These are phyloP conservation scores for Raphidocelis subcapitata DNA, from an alignment of 139 green algal genomes.

Conservation along the genomic window DNA sequence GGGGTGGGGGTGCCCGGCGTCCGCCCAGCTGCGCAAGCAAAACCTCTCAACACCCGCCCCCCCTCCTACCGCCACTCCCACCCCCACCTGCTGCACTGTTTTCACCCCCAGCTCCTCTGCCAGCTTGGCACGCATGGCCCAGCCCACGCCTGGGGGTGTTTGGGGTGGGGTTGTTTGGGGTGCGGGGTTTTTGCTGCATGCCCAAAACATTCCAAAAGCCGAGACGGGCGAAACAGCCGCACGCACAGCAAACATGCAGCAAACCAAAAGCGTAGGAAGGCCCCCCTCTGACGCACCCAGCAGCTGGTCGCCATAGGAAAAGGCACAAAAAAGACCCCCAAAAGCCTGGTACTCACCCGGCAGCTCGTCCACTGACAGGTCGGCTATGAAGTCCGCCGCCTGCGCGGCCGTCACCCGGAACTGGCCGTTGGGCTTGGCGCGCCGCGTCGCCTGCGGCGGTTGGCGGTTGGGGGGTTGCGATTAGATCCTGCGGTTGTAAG, in stretches of 20 bases:
- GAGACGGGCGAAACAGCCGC: no score
- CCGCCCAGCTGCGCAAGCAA: no score
- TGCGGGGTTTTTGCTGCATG: no score
- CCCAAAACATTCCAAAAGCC: no score
- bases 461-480: no score
- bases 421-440: constrained; percentile 86
- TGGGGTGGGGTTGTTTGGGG: no score
- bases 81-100: constrained; percentile 48
- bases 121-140: not conserved
- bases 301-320: not conserved
- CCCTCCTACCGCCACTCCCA: constrained; percentile 61
- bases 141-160: not conserved
- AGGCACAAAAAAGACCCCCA: no score
- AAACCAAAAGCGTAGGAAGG: no score
- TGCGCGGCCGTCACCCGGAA: constrained; percentile 37
- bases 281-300: not conserved
- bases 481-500: no score
- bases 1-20: no score
- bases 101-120: constrained; percentile 48
- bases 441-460: constrained; percentile 66
- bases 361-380: constrained; percentile 67
- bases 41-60: no score
- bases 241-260: no score
- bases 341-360: constrained; percentile 70
- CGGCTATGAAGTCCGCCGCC: constrained; percentile 49